A percentile compares a stretch with the other conserved stretches of the same genome.
These are phyloP conservation scores for Arxiozyma slooffiae DNA, from an alignment of 1,139 yeast species.

Conservation along the genomic window DNA sequence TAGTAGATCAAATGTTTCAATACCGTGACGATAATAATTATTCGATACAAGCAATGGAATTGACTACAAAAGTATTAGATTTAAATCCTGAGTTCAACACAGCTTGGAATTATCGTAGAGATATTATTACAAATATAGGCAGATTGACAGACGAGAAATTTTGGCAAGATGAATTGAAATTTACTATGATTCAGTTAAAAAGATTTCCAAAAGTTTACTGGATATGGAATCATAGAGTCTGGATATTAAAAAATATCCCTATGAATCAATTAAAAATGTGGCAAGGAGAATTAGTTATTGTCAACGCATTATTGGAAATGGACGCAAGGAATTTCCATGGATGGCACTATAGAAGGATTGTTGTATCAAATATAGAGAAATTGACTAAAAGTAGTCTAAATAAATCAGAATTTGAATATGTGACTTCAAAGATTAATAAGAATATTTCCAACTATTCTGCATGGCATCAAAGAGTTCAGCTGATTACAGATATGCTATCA, in stretches of 20 bases:
- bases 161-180: conserved; percentile 51
- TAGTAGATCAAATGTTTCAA: conserved; percentile 38
- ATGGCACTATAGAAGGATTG: conserved; percentile 84
- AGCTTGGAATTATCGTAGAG: conserved; percentile 83
- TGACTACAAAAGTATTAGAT: conserved; percentile 48
- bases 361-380: conserved; percentile 46
- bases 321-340: conserved; percentile 90
- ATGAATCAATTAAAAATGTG: conserved; percentile 40
- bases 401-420: conserved; percentile 58
- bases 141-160: conserved; percentile 26
- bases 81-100: conserved; percentile 84
- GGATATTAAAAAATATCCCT: conserved; percentile 61
- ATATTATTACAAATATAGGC: conserved; percentile 38
- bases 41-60: conserved; percentile 38
- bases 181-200: conserved; percentile 50
- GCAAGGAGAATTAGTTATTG: conserved; percentile 59
- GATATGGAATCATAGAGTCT: conserved; percentile 90
- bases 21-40: conserved; percentile 32
- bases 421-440: conserved; percentile 65
- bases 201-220: conserved; percentile 83
- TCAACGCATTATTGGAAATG: conserved; percentile 52
- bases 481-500: conserved; percentile 47
- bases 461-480: conserved; percentile 81
- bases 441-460: conserved; percentile 92
- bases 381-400: conserved; percentile 25